Evolutionary conservation across 2,329 filamentous ascomycete species (phyloP), one percentile per base, ranked within the genome.

Genomic region (Ceratocystis lukuohia): DNA sequence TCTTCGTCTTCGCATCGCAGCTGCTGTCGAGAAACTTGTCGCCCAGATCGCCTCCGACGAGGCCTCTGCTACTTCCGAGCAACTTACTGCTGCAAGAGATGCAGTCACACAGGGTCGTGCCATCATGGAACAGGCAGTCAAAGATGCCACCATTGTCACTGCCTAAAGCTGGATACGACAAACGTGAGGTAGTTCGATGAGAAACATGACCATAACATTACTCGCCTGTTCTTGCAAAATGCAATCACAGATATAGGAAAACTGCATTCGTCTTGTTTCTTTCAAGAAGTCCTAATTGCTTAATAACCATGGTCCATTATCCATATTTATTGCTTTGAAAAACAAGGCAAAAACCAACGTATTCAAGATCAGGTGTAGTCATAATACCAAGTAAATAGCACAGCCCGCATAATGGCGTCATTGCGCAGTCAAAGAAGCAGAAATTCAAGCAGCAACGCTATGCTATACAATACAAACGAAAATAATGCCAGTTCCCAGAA

Each of bases 1-100:
- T 1, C 77, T 97, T 70, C 83, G 82, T 71, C 75, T 83, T 72
- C 87, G 89, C 72, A 91, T 96, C 71, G 77, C 76, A 59, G 84
- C 87, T 66, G 87, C 91, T 1, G 78, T 92, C 50, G 79, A 82
- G 67, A 89, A 86, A 73, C 79, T 96, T 62, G 85, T 95, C 76
- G 83, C 88, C 70, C 81, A 90, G 74, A 79, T 96, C 71, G 89
- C 91, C 71, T 78, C 83, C n/a, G 76, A 77, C 33, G 83, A 80
- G 71, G 77, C 76, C 65, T 78, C 75, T 12, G 77, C 73, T 0
- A 72, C 75, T 0, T 72, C 77, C 28, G 79, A 77, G 17, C 82
- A 87, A 74, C 70, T 87, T 62, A 74, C 77, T 62, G 79, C 79
- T 70, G 85, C 85, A 1, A 81, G 80, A 73, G 78, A 81, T 68